Conservation (phyloP, 1,139 yeast species). For the Sugiyamaella pinicola region DNA sequence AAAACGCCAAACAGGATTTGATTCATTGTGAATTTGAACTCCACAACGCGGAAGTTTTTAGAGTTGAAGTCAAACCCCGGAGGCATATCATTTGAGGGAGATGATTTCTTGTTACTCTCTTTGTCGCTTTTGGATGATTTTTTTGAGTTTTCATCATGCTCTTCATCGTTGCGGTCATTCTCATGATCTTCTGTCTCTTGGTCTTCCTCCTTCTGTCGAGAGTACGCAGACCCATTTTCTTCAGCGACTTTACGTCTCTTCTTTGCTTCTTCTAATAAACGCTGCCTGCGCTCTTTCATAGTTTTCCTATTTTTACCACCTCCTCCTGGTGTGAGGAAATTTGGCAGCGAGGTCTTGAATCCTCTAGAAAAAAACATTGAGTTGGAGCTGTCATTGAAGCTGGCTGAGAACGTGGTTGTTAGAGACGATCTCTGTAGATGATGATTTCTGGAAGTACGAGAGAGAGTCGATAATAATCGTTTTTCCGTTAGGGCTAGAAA, state of each 20-base stretch:
- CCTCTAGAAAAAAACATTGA: slow-evolving; percentile 2
- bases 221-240: background rate
- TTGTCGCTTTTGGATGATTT: slow-evolving; percentile 17
- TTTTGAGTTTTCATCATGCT: background rate
- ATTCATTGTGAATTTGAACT: slow-evolving; percentile 34
- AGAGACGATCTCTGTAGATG: background rate
- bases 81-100: slow-evolving; percentile 22
- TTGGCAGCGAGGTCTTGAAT: slow-evolving; percentile 10
- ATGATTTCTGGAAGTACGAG: background rate
- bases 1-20: slow-evolving; percentile 39
- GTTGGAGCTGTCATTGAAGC: background rate
- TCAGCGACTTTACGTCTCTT: slow-evolving; percentile 8
- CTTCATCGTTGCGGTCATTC: slow-evolving; percentile 9
- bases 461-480: background rate
- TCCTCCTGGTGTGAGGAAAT: slow-evolving; percentile 12
- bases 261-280: slow-evolving; percentile 13
- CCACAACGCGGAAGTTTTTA: slow-evolving; percentile 27
- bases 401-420: too few species aligned
- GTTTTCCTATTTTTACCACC: slow-evolving; percentile 11
- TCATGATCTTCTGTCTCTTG: slow-evolving; percentile 20
- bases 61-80: slow-evolving; percentile 31
- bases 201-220: slow-evolving; percentile 4
- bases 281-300: slow-evolving; percentile 16
- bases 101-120: slow-evolving; percentile 12
- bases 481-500: background rate